These are phyloP conservation scores for Tetrapisispora namnaoensis DNA, from an alignment of 805 yeast genomes.

Conservation along the genomic window DNA sequence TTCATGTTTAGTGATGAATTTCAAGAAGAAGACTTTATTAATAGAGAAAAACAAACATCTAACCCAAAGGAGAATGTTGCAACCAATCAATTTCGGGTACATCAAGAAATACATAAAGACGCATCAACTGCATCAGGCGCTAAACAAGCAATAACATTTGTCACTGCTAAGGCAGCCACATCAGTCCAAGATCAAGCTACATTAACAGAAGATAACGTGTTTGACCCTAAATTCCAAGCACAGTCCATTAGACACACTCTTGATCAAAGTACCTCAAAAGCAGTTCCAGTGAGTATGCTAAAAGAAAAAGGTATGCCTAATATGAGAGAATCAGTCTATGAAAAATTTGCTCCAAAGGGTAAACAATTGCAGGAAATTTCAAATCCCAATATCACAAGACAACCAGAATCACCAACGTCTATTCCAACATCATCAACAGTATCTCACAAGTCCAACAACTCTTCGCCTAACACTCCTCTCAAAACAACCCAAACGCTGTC, in stretches of 20 bases:
- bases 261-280: slow-evolving; percentile 61
- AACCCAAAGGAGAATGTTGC: neutral
- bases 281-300: slow-evolving; percentile 31
- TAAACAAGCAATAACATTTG: slow-evolving; percentile 33
- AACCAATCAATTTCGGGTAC: slow-evolving; percentile 3
- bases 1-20: slow-evolving; percentile 43
- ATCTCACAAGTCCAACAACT: neutral
- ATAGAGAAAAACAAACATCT: slow-evolving; percentile 17
- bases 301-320: slow-evolving; percentile 18
- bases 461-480: neutral
- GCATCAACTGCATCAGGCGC: neutral
- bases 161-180: slow-evolving; percentile 57
- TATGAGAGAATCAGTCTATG: slow-evolving; percentile 18
- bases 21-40: slow-evolving; percentile 31
- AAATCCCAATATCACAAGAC: neutral
- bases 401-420: neutral
- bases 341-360: slow-evolving; percentile 28
- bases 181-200: slow-evolving; percentile 39
- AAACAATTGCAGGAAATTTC: slow-evolving; percentile 8
- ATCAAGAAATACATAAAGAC: neutral
- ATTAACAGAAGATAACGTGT: slow-evolving; percentile 33
- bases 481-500: neutral
- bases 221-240: slow-evolving; percentile 48
- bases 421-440: neutral
- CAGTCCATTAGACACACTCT: slow-evolving; percentile 49